A percentile compares a stretch with the other conserved stretches of the same genome.
phyloP scores from a whole-genome alignment of 2,329 filamentous ascomycete species.

The Cryphonectria carpinicola region DNA sequence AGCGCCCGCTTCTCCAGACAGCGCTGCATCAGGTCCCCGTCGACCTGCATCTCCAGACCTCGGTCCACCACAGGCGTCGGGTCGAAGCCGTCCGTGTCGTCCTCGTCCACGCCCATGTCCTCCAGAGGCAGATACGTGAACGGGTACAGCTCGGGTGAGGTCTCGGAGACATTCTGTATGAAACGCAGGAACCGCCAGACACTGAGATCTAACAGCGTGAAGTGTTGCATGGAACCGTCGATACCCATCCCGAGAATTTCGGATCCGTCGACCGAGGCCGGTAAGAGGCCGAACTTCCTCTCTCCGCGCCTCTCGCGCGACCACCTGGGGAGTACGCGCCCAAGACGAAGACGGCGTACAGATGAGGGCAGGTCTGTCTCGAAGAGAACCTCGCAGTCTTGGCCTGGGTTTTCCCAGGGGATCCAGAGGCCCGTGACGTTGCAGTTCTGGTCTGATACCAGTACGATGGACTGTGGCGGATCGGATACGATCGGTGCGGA shows the following conservation, averaged over 20 bases:
- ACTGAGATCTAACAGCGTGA: constrained; percentile 65
- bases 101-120: constrained; percentile 30
- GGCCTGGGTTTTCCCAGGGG: constrained; percentile 46
- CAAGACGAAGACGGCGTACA: constrained; percentile 59
- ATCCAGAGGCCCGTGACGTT: constrained; percentile 56
- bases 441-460: constrained; percentile 54
- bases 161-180: constrained; percentile 69
- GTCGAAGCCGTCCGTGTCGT: constrained; percentile 32
- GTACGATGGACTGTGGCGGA: constrained; percentile 45
- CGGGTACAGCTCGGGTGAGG: constrained; percentile 52
- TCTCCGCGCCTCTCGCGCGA: constrained; percentile 36
- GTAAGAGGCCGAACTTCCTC: constrained; percentile 48
- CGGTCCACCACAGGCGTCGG: constrained; percentile 46
- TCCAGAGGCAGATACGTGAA: constrained; percentile 43
- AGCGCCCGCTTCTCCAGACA: constrained; percentile 50
- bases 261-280: constrained; percentile 47
- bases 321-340: constrained; percentile 59
- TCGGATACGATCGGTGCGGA: constrained; percentile 23
- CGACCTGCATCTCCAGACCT: constrained; percentile 62
- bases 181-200: constrained; percentile 73
- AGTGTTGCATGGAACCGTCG: constrained; percentile 71
- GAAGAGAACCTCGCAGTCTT: constrained; percentile 54
- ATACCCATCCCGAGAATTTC: constrained; percentile 68
- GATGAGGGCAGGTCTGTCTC: constrained; percentile 60
- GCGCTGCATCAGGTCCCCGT: constrained; percentile 66